Evolutionary conservation across 768 basidiomycete genomes (phyloP), one percentile per base, ranked within the genome.

Genomic region (Leccinum aurantiacum): DNA sequence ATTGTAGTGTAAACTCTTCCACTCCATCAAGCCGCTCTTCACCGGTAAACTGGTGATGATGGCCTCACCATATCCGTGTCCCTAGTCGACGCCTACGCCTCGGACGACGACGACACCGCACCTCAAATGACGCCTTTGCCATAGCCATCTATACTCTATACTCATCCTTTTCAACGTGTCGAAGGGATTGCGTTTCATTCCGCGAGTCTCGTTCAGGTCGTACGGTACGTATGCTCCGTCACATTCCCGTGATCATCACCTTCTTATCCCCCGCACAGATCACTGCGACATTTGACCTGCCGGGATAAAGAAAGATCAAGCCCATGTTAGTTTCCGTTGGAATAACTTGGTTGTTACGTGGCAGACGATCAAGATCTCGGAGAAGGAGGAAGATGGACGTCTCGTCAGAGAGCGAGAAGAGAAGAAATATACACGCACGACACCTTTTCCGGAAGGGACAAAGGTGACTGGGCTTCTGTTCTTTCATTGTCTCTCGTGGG

Each of bases 21-120:
- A 98, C 75, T 98, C 97, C 53, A 98, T 99, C 79, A 98, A 98
- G 77, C 97, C 97, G 41, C 85, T 99, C 52, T 99, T 99, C 77
- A 80, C 82, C 25, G 25, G 25, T 25, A 25, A 25, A 25, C 25
- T 5, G 25, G 25, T 25, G 25, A 27, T 27, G 25, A 27, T 27
- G 25, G 25, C 57, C 54, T 38, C 57, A 27, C 57, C 57, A 27
- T 38, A 58, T 62, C 56, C 63, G 66, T 65, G 63, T 64, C 87
- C 66, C 74, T 88, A 62, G 75, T 85, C 41, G 72, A 83, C 58
- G 83, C 81, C 56, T 90, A 92, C 71, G 86, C 87, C 15, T 90
- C 88, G 13, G 89, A 88, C 72, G 89, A 88, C 67, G 88, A 89
- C 61, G 59, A 66, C 41, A 41, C 38, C 59, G 73, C 71, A 46